These are phyloP conservation scores for Eucalyptus cladocalyx DNA, from an alignment of 345 rosid genomes.

Conservation along the genomic window DNA sequence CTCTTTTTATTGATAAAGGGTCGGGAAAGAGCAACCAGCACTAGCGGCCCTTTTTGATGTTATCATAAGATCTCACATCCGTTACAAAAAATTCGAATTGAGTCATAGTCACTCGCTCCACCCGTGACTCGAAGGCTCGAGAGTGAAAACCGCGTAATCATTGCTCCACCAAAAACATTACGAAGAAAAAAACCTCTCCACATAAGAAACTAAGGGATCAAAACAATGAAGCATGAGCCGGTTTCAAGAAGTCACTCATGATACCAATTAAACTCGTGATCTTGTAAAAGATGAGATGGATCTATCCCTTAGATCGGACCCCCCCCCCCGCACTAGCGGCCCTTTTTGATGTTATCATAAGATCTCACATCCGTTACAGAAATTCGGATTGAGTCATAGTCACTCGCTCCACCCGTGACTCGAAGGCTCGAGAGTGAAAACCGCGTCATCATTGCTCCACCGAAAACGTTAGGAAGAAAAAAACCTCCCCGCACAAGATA, in stretches of 20 bases:
- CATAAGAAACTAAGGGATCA: not conserved
- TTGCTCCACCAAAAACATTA: not conserved
- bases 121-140: not conserved
- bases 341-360: not conserved
- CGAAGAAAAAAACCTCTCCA: not conserved
- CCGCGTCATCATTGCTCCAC: not conserved
- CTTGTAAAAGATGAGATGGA: not conserved
- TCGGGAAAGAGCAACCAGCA: not conserved
- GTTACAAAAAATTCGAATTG: accelerated
- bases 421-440: not conserved
- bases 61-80: no score
- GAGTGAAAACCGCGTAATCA: accelerated
- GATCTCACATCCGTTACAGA: no score
- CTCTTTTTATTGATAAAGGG: not conserved
- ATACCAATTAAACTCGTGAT: not conserved
- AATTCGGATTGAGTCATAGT: not conserved
- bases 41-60: not conserved
- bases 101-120: not conserved
- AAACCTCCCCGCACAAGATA: not conserved
- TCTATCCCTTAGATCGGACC: no score
- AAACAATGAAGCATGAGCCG: no score
- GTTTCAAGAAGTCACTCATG: not conserved
- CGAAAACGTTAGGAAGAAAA: not conserved
- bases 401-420: not conserved
- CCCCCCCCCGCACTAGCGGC: accelerated